A percentile compares a stretch with the other conserved stretches of the same genome.
Conservation (phyloP, 2,329 filamentous ascomycete species). For the Eurotiales sp. region DNA sequence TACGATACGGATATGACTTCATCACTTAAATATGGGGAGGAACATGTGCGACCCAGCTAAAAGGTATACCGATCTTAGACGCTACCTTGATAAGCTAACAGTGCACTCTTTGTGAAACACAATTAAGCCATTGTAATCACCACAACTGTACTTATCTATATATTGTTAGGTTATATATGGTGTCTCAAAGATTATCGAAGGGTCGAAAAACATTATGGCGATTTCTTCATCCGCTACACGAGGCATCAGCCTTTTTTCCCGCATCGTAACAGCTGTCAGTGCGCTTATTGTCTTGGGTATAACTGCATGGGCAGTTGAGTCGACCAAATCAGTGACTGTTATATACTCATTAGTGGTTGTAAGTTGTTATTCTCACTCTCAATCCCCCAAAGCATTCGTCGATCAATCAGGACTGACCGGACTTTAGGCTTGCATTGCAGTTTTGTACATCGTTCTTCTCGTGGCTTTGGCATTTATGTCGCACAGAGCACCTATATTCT, state of each 20-base stretch:
- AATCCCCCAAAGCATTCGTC: background rate
- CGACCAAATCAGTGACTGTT: conserved; percentile 19
- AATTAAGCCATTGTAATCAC: too few relatives aligned
- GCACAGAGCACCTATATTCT: background rate
- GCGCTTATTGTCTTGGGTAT: conserved; percentile 20
- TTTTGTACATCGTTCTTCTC: background rate
- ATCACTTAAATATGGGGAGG: too few relatives aligned
- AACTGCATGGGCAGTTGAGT: conserved; percentile 19
- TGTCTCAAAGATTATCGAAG: too few relatives aligned
- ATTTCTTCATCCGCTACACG: background rate
- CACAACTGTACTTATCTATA: too few relatives aligned
- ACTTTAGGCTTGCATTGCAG: background rate
- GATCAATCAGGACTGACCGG: background rate
- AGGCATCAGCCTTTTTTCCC: conserved; percentile 4
- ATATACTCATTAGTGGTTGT: conserved; percentile 19
- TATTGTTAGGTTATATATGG: too few relatives aligned
- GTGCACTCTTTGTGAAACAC: too few relatives aligned
- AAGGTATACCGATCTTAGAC: too few relatives aligned
- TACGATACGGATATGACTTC: too few relatives aligned
- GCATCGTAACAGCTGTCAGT: conserved; percentile 15
- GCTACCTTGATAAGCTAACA: too few relatives aligned
- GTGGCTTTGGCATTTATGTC: background rate
- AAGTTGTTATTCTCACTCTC: background rate
- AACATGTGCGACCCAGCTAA: too few relatives aligned
- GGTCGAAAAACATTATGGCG: conserved; percentile 1